Percentiles rank a stretch among this genome's conserved stretches.
These are phyloP conservation scores for Steccherinum ochraceum DNA, from an alignment of 768 basidiomycete genomes.

Conservation along the genomic window DNA sequence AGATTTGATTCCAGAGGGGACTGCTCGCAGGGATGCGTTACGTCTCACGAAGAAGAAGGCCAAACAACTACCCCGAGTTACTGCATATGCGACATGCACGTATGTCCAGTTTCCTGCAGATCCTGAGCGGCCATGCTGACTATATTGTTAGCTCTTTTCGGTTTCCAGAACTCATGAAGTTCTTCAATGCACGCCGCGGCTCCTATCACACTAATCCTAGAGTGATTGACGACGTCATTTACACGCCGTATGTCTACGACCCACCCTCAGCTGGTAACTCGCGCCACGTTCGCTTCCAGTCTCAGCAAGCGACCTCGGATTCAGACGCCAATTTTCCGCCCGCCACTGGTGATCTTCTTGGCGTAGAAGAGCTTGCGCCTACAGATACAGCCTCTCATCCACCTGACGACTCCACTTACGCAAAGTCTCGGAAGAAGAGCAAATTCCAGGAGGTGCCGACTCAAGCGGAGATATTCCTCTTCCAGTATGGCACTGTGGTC, in stretches of 20 bases:
- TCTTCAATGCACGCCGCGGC: constrained; percentile 75
- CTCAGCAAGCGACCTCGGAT: constrained; percentile 8
- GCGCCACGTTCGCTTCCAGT: constrained; percentile 11
- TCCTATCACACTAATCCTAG: constrained; percentile 85
- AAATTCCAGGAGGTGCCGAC: constrained; percentile 61
- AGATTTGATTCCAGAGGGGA: constrained; percentile 89
- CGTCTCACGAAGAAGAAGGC: constrained; percentile 92
- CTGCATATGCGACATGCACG: constrained; percentile 93
- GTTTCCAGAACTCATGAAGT: constrained; percentile 81
- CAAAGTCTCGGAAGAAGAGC: constrained; percentile 45
- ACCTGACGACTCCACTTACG: constrained; percentile 1
- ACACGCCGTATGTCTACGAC: constrained; percentile 86
- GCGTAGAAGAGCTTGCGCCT: constrained; percentile 62
- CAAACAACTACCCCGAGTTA: constrained; percentile 87
- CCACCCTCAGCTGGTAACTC: constrained; percentile 26
- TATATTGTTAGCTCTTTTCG: constrained; percentile 71
- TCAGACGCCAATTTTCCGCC: constrained; percentile 15
- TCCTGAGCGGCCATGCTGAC: constrained; percentile 1
- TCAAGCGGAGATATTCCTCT: constrained; percentile 88
- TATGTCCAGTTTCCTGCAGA: constrained; percentile 27
- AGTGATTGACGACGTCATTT: constrained; percentile 88
- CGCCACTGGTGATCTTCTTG: constrained; percentile 65
- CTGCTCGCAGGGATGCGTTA: constrained; percentile 86
- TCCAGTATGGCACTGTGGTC: constrained; percentile 91
- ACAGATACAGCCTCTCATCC: constrained; percentile 18